These are phyloP conservation scores for Candida bentonensis DNA, from an alignment of 805 yeast species.

Conservation along the genomic window DNA sequence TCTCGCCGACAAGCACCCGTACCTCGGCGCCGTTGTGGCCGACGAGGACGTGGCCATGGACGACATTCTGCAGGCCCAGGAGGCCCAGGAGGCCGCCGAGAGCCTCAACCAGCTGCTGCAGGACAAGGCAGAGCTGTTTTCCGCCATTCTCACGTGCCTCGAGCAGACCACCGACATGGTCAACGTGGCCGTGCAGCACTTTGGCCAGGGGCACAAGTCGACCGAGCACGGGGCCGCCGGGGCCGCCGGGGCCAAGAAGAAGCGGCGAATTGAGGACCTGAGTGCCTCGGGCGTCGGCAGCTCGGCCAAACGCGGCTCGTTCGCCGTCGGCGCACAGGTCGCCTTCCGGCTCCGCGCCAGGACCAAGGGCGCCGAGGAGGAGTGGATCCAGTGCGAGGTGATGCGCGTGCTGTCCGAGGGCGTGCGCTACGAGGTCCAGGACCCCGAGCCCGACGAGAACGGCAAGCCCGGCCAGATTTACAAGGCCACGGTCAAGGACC, in stretches of 20 bases:
- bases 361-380: conserved; percentile 51
- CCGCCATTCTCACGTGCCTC: neutral
- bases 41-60: neutral
- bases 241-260: neutral
- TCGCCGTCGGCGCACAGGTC: conserved; percentile 59
- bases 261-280: neutral
- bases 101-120: neutral
- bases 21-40: neutral
- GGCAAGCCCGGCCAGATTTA: conserved; percentile 79
- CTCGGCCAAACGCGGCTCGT: conserved; percentile 15
- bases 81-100: neutral
- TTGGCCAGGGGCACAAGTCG: neutral
- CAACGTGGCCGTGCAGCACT: neutral
- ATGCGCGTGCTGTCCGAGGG: conserved; percentile 66
- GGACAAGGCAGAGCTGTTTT: neutral
- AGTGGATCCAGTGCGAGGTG: conserved; percentile 95
- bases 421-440: conserved; percentile 72
- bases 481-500: conserved; percentile 70
- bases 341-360: conserved; percentile 53
- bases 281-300: neutral
- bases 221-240: neutral
- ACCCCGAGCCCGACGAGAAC: conserved; percentile 93
- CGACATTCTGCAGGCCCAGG: neutral
- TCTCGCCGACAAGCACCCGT: neutral
- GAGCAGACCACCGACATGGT: neutral